A percentile compares a stretch with the other conserved stretches of the same genome.
These are phyloP conservation scores for Blastocladiella emersonii DNA, from an alignment of 371 early-diverging fungal genomes.

Conservation along the genomic window DNA sequence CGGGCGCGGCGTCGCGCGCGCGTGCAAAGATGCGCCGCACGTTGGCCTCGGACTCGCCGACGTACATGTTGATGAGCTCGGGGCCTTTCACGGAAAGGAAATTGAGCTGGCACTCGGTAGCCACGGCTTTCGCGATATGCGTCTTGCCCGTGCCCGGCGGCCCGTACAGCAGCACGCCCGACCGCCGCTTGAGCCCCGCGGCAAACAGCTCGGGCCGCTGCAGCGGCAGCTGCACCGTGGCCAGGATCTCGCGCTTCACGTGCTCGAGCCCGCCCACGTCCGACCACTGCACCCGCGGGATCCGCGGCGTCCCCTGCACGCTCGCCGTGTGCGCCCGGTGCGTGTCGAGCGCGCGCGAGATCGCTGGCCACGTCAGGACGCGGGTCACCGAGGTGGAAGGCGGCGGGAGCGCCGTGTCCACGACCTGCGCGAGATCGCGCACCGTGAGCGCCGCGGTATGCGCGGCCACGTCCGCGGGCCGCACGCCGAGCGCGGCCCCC, in stretches of 20 bases:
- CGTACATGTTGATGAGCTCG: slow-evolving; percentile 98
- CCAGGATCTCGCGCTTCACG: slow-evolving; percentile 93
- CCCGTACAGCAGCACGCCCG: slow-evolving; percentile 97
- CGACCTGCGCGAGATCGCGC: slow-evolving; percentile 63
- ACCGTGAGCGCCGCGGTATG: slow-evolving; percentile 86
- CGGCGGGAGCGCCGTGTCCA: slow-evolving; percentile 41
- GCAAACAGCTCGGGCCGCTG: slow-evolving; percentile 95
- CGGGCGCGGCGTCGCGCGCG: slow-evolving; percentile 89
- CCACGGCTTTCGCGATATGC: slow-evolving; percentile 95
- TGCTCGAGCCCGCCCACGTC: slow-evolving; percentile 98
- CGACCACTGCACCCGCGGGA: slow-evolving; percentile 93
- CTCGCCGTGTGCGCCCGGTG: slow-evolving; percentile 76
- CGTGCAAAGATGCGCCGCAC: slow-evolving; percentile 95
- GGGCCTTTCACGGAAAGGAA: slow-evolving; percentile 99
- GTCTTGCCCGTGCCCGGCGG: slow-evolving; percentile 99
- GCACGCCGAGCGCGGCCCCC: neutral
- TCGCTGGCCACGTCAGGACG: slow-evolving; percentile 55
- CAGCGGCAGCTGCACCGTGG: slow-evolving; percentile 96
- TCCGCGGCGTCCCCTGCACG: slow-evolving; percentile 84
- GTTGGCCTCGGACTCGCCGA: slow-evolving; percentile 98
- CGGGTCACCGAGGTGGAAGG: slow-evolving; percentile 53
- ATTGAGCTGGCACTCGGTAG: slow-evolving; percentile 92
- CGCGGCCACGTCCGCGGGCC: slow-evolving; percentile 37
- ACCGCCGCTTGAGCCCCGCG: slow-evolving; percentile 90
- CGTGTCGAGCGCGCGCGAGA: slow-evolving; percentile 59